Percentiles rank a stretch among this genome's conserved stretches.
Conservation (phyloP, 257 asterid genomes). For the Anisodus tanguticus region DNA sequence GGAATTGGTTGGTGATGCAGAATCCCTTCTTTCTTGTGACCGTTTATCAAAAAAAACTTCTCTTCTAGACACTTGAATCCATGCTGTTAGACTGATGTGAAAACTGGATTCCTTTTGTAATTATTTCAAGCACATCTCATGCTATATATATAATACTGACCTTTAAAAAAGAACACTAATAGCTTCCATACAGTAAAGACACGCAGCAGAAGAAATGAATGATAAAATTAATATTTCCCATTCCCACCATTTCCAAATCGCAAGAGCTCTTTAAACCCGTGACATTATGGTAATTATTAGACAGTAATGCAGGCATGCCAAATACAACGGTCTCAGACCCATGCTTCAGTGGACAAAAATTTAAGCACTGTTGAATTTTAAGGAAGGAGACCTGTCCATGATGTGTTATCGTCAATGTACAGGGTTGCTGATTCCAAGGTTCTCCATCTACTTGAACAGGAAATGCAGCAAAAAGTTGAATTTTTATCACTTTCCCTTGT, state of each 20-base stretch:
- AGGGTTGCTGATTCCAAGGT: constrained; percentile 95
- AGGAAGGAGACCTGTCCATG: constrained; percentile 78
- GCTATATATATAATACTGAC: not conserved
- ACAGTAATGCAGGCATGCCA: not conserved
- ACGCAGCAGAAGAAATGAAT: not conserved
- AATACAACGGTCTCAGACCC: not conserved
- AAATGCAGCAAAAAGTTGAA: constrained; percentile 81
- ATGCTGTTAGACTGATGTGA: not conserved
- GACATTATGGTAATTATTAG: not conserved
- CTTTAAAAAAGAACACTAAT: not conserved
- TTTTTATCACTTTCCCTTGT: constrained; percentile 91
- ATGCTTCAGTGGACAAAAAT: not conserved
- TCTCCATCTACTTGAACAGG: constrained; percentile 99
- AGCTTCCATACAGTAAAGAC: not conserved
- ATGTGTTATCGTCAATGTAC: constrained; percentile 80
- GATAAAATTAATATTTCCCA: not conserved
- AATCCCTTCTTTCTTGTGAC: not conserved
- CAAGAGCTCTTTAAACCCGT: not conserved
- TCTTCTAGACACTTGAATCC: not conserved
- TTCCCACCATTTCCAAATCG: constrained; percentile 5
- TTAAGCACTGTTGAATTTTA: not conserved
- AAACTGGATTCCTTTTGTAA: not conserved
- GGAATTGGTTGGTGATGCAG: constrained; percentile 19
- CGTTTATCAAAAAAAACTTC: not conserved
- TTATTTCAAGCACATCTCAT: not conserved